A percentile compares a stretch with the other conserved stretches of the same genome.
Evolutionary conservation across 1,284 basidiomycete genomes (phyloP).

Genomic region (Rhodotorula glutinis): DNA sequence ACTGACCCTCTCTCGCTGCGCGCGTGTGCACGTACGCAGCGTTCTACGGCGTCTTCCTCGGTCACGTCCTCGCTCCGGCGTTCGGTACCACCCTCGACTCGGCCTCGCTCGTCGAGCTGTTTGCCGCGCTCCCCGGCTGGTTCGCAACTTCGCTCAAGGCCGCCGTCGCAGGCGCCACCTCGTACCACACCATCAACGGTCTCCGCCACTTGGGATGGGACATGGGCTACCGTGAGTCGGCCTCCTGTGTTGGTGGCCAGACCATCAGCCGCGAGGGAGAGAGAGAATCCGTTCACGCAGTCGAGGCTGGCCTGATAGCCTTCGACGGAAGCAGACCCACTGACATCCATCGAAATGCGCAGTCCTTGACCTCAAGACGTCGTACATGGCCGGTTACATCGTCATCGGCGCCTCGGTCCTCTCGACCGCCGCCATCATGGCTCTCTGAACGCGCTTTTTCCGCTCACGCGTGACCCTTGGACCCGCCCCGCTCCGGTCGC

Average conservation of each 20-base stretch:
- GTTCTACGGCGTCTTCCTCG: constrained; percentile 82
- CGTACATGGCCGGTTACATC: constrained; percentile 73
- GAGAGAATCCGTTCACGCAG: not conserved
- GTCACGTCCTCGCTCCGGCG: constrained; percentile 78
- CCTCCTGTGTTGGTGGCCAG: too few species aligned
- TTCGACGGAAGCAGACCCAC: too few species aligned
- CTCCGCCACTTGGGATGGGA: constrained; percentile 92
- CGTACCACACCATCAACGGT: constrained; percentile 89
- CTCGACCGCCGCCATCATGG: constrained; percentile 58
- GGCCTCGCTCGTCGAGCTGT: constrained; percentile 69
- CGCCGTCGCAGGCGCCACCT: constrained; percentile 74
- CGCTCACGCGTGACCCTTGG: too few species aligned
- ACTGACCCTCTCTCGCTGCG: not conserved
- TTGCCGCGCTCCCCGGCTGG: constrained; percentile 55
- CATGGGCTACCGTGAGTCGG: constrained; percentile 72
- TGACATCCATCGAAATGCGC: constrained; percentile 4
- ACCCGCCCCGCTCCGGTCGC: too few species aligned
- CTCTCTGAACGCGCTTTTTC: constrained; percentile 5
- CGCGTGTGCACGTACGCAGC: too few species aligned
- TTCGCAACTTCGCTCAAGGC: constrained; percentile 70
- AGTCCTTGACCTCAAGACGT: constrained; percentile 78
- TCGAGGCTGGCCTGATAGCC: too few species aligned
- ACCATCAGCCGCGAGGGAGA: not conserved
- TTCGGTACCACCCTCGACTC: constrained; percentile 66
- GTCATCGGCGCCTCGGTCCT: constrained; percentile 77